A percentile compares a stretch with the other conserved stretches of the same genome.
These are phyloP conservation scores for Cornus kousa DNA, from an alignment of 148 eudicot genomes.

Conservation along the genomic window DNA sequence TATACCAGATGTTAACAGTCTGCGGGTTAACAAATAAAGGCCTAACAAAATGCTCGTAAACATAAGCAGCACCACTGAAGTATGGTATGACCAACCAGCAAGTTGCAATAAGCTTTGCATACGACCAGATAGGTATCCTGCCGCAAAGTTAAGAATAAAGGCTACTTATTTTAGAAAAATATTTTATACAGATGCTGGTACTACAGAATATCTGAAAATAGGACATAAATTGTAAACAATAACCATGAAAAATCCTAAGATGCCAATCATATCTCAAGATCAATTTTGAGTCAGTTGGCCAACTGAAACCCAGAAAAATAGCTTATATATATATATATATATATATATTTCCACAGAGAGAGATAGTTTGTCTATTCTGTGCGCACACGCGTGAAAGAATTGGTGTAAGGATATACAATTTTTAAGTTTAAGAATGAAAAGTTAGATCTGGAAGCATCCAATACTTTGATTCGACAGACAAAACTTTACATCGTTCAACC, in stretches of 20 bases:
- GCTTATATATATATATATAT: background rate
- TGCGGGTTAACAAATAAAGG: constrained; percentile 57
- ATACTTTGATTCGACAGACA: too few relatives aligned
- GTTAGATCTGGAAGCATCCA: too few relatives aligned
- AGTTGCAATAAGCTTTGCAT: constrained; percentile 69
- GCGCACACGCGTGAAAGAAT: too few relatives aligned
- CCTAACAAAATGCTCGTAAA: constrained; percentile 85
- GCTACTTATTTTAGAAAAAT: background rate
- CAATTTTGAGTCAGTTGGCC: background rate
- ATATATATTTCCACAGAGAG: background rate
- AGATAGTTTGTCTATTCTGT: background rate
- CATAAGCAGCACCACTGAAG: constrained; percentile 97
- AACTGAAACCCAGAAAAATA: background rate
- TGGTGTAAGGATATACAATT: too few relatives aligned
- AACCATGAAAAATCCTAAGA: background rate
- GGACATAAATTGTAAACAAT: background rate
- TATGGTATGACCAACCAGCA: constrained; percentile 98
- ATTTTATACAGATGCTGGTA: too few relatives aligned
- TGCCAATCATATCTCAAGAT: background rate
- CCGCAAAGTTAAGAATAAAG: constrained; percentile 3
- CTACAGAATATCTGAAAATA: background rate
- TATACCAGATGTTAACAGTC: constrained; percentile 68
- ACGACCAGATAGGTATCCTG: constrained; percentile 98
- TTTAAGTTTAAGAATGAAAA: too few relatives aligned
- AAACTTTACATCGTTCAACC: background rate